phyloP scores from a whole-genome alignment of 176 grass and related monocot species.

The Zea luxurians region DNA sequence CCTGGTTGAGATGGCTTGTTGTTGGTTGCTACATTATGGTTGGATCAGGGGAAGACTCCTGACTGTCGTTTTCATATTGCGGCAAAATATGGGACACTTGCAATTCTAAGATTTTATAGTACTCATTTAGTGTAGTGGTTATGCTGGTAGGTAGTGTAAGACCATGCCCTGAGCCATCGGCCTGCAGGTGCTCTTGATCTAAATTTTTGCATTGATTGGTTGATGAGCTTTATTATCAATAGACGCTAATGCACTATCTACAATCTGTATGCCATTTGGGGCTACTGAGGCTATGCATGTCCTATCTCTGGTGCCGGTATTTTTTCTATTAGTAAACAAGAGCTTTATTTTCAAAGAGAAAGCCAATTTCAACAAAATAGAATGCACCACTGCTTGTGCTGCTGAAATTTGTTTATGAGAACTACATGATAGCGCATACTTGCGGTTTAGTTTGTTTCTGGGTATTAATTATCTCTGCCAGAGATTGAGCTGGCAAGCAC shows the following conservation, averaged over 20 bases:
- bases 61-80: no score
- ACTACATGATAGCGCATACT: neutral
- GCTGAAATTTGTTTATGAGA: neutral
- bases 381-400: neutral
- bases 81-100: no score
- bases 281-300: slow-evolving; percentile 1
- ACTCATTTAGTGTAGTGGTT: neutral
- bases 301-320: neutral
- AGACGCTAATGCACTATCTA: neutral
- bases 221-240: neutral
- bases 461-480: neutral
- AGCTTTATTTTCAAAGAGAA: neutral
- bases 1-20: neutral
- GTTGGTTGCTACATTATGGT: slow-evolving; percentile 16
- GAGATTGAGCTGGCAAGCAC: neutral
- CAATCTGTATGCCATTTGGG: neutral
- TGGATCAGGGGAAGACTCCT: neutral
- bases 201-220: neutral
- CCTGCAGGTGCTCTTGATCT: neutral
- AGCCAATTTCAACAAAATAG: neutral
- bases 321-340: slow-evolving; percentile 4
- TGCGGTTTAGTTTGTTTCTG: neutral
- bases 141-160: neutral
- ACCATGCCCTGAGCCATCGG: neutral
- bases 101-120: neutral